Evolutionary conservation across 768 basidiomycete species (phyloP), one percentile per base, ranked within the genome.

Genomic region (Austroboletus eburneus): DNA sequence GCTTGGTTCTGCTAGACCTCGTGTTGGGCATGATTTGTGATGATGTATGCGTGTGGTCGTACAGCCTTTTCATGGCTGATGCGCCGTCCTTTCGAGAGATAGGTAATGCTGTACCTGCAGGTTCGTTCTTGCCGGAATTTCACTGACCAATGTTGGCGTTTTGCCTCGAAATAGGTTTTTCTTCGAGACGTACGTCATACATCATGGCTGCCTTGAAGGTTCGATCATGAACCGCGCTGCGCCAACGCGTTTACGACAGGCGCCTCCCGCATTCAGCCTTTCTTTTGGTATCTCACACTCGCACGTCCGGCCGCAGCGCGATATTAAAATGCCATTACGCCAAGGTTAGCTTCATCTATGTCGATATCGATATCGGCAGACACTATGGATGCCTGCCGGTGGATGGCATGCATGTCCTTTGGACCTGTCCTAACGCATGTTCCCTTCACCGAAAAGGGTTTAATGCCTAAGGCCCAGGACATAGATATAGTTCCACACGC

Each of bases 401-500:
- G 44, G 17, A 34, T 53, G 48, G 43, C 55, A 48, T 51, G 48
- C 55, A 50, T 50, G 48, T 41, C 51, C 44, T 33, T 54, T 44
- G 12, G 12, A 56, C 39, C 47, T 51, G 33, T 45, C 51, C 36
- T 49, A 7, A 29, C n/a, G 25, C 50, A 43, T 52, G 52, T 53
- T 50, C 40, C 38, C 9, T 48, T 40, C 49, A 46, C 65, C 61
- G 45, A 54, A 65, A 63, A 41, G 42, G 50, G 58, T 39, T 50
- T 50, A 52, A 48, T 43, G 24, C 46, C 30, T 34, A 34, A 32
- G 14, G 42, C 30, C 38, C 34, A 39, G 24, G 43, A 41, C 23
- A 51, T 49, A 56, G 61, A 65, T 50, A 66, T 67, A 65, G 47
- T 10, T n/a, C n/a, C n/a, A n/a, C n/a, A n/a, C n/a, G n/a, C n/a